Evolutionary conservation across 2,329 filamentous ascomycete genomes (phyloP).

Genomic region (Didymella keratinophila): DNA sequence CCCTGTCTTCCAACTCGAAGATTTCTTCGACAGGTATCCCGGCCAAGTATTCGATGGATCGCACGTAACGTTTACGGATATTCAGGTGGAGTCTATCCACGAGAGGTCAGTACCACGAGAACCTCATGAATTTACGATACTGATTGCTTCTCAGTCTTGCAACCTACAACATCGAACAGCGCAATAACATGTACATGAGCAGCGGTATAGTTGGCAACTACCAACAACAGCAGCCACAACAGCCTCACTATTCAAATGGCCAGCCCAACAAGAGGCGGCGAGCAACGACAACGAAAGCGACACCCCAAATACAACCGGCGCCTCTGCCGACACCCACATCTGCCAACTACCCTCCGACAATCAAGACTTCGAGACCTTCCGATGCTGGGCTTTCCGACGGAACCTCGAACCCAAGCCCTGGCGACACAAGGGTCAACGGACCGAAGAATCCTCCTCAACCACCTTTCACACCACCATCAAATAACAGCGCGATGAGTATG

Average conservation of each 20-base stretch:
- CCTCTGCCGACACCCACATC: conserved; percentile 44
- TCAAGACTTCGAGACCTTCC: conserved; percentile 30
- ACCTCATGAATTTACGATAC: conserved; percentile 1
- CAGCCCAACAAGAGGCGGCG: conserved; percentile 48
- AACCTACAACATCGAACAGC: conserved; percentile 49
- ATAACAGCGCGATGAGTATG: conserved; percentile 26
- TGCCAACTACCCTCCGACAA: conserved; percentile 36
- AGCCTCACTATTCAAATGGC: conserved; percentile 40
- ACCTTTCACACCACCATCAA: conserved; percentile 42
- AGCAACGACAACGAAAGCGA: conserved; percentile 31
- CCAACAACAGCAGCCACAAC: conserved; percentile 33
- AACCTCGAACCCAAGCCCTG: conserved; percentile 34
- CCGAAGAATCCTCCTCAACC: conserved; percentile 33
- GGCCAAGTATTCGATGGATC: conserved; percentile 76
- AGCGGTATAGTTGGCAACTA: conserved; percentile 41
- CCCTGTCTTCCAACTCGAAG: conserved; percentile 82
- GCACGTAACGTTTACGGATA: conserved; percentile 75
- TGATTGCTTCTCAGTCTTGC: conserved; percentile 37
- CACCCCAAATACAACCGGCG: conserved; percentile 32
- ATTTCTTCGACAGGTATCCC: conserved; percentile 86
- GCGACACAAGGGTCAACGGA: conserved; percentile 30
- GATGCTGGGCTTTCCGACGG: conserved; percentile 34
- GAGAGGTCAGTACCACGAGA: conserved; percentile 57
- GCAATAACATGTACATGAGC: conserved; percentile 49
- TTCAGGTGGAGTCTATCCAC: conserved; percentile 66